Evolutionary conservation across 1,284 basidiomycete genomes (phyloP).

Genomic region (Rhodotorula mucilaginosa): DNA sequence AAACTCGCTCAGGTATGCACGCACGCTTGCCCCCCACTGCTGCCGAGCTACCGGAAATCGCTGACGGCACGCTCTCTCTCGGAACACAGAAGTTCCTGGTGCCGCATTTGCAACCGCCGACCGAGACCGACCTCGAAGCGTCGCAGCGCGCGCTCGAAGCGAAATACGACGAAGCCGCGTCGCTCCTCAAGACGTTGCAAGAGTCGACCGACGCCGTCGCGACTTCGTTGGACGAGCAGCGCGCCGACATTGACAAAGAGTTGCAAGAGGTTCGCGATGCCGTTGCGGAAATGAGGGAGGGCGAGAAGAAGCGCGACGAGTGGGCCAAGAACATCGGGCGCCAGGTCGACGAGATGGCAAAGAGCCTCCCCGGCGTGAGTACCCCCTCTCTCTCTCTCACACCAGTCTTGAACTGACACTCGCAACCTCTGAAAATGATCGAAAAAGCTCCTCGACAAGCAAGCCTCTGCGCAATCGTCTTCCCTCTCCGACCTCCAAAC

Average conservation of each 20-base stretch:
- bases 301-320: slow-evolving; percentile 72
- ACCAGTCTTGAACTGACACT: neutral
- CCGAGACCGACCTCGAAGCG: slow-evolving; percentile 80
- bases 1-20: slow-evolving; percentile 72
- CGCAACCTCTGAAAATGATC: neutral
- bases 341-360: slow-evolving; percentile 85
- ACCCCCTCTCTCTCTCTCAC: neutral
- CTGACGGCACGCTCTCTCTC: neutral
- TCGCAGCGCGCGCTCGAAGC: slow-evolving; percentile 80
- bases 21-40: neutral
- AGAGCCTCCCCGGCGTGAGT: slow-evolving; percentile 82
- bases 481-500: slow-evolving; percentile 82
- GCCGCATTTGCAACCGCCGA: slow-evolving; percentile 87
- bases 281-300: slow-evolving; percentile 73
- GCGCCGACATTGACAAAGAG: slow-evolving; percentile 76
- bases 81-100: slow-evolving; percentile 75
- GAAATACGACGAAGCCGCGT: slow-evolving; percentile 90
- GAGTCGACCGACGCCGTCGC: slow-evolving; percentile 68
- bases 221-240: slow-evolving; percentile 68
- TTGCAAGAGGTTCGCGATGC: slow-evolving; percentile 71
- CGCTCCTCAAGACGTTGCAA: slow-evolving; percentile 54
- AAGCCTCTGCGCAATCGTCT: slow-evolving; percentile 64
- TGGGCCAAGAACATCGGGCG: slow-evolving; percentile 76
- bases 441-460: slow-evolving; percentile 85
- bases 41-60: neutral